Percentiles rank a stretch among this genome's conserved stretches.
Conservation (phyloP, 2,329 filamentous ascomycete genomes). For the Calonectria pseudoreteaudii region DNA sequence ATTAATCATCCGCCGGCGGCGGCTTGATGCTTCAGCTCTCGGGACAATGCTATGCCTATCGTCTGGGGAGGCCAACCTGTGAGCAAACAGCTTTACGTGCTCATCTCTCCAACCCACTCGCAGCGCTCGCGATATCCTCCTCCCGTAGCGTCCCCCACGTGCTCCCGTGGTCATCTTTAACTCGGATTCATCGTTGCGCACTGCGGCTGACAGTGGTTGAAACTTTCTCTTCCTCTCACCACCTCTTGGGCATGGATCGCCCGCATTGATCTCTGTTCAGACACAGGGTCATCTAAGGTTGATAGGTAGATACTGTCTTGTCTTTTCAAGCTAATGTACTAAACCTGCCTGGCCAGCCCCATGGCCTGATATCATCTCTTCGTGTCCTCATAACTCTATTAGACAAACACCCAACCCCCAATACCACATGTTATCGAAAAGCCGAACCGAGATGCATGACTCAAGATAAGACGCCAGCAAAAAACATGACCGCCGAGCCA, state of each 20-base stretch:
- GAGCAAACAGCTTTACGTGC: constrained; percentile 13
- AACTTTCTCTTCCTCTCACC: neutral
- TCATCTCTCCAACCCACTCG: neutral
- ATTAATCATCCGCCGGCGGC: constrained; percentile 5
- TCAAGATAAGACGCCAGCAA: constrained; percentile 30
- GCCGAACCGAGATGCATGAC: constrained; percentile 27
- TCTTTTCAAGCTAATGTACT: constrained; percentile 28
- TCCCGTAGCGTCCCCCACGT: neutral
- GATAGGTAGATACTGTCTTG: constrained; percentile 14
- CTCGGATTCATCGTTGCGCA: constrained; percentile 3
- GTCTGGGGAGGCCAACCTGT: neutral
- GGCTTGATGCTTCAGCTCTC: neutral
- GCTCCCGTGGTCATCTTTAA: neutral
- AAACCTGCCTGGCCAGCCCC: constrained; percentile 28
- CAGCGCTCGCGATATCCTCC: constrained; percentile 12
- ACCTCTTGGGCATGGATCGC: neutral
- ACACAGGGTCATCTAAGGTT: neutral
- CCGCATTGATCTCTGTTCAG: neutral
- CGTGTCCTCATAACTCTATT: constrained; percentile 48
- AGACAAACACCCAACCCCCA: constrained; percentile 35
- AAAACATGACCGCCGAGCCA: constrained; percentile 15
- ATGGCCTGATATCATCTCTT: constrained; percentile 45
- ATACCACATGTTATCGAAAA: constrained; percentile 32
- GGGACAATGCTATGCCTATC: neutral
- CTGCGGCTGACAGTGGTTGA: constrained; percentile 1